phyloP scores from a whole-genome alignment of 495 filamentous ascomycete genomes.

The Hypoxylon perforatum region DNA sequence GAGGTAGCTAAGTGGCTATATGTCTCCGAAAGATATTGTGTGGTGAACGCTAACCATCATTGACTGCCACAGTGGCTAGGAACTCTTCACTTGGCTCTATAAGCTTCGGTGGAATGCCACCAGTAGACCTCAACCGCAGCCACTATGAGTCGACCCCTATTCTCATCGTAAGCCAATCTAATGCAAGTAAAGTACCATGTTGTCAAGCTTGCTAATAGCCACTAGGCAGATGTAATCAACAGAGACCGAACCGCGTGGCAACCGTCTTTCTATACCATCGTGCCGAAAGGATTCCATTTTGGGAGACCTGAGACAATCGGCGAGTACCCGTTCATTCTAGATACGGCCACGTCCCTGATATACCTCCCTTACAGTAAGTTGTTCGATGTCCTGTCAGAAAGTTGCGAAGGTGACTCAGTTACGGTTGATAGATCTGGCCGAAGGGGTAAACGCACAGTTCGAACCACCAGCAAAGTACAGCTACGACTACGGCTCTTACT shows the following conservation, averaged over 20 bases:
- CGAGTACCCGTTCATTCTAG: conserved; percentile 59
- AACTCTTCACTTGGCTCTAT: conserved; percentile 56
- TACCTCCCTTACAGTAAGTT: conserved; percentile 49
- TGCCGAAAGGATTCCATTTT: conserved; percentile 53
- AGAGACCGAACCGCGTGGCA: conserved; percentile 40
- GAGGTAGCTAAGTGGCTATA: not conserved
- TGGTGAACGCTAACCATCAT: not conserved
- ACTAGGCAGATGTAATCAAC: conserved; percentile 41
- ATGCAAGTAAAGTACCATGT: not conserved
- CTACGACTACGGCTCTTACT: conserved; percentile 57
- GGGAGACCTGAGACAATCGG: conserved; percentile 44
- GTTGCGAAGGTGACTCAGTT: not conserved
- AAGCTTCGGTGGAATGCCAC: conserved; percentile 63
- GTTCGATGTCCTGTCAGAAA: not conserved
- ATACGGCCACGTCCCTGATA: conserved; percentile 59
- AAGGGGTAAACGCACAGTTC: conserved; percentile 63
- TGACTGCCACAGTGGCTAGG: conserved; percentile 40
- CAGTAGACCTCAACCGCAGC: conserved; percentile 43
- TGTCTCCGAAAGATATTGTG: not conserved
- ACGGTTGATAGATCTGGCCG: conserved; percentile 50
- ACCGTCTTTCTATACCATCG: conserved; percentile 56
- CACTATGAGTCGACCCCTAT: conserved; percentile 50
- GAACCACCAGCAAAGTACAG: conserved; percentile 63
- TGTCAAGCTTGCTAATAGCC: conserved; percentile 8
- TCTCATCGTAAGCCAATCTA: conserved; percentile 48